Evolutionary conservation across 2,329 filamentous ascomycete species (phyloP).

Genomic region (Fusarium nelsonii): DNA sequence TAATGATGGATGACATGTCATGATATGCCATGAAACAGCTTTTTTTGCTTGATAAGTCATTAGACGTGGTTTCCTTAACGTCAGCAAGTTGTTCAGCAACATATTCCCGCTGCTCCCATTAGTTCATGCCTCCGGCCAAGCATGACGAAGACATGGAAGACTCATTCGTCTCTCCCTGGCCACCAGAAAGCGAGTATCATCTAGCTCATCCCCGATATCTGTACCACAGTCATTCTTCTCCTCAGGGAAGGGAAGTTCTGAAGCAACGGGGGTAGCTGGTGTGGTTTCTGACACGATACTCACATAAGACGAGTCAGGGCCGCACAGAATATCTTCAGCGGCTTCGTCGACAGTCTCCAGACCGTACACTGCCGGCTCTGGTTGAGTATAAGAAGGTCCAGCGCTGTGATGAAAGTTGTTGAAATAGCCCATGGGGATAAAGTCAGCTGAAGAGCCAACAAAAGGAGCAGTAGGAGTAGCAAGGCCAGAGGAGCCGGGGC

Average conservation of each 20-base stretch:
- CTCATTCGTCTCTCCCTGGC: conserved; percentile 45
- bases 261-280: conserved; percentile 12
- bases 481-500: conserved; percentile 25
- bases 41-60: conserved; percentile 1
- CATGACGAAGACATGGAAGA: conserved; percentile 47
- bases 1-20: conserved; percentile 26
- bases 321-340: conserved; percentile 32
- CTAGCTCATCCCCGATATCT: conserved; percentile 1
- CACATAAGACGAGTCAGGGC: conserved; percentile 8
- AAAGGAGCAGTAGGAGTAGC: conserved; percentile 44
- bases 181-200: conserved; percentile 6
- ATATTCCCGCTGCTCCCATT: background rate
- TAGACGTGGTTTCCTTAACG: background rate
- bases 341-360: conserved; percentile 49
- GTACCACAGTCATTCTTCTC: conserved; percentile 15
- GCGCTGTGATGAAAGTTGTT: conserved; percentile 5
- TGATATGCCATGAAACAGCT: background rate
- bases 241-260: background rate
- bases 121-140: conserved; percentile 42
- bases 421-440: conserved; percentile 50
- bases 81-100: background rate
- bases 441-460: conserved; percentile 49
- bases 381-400: conserved; percentile 6
- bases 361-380: conserved; percentile 1
- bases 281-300: conserved; percentile 9